phyloP scores from a whole-genome alignment of 148 eudicot genomes.

The Pouteria glomerata region DNA sequence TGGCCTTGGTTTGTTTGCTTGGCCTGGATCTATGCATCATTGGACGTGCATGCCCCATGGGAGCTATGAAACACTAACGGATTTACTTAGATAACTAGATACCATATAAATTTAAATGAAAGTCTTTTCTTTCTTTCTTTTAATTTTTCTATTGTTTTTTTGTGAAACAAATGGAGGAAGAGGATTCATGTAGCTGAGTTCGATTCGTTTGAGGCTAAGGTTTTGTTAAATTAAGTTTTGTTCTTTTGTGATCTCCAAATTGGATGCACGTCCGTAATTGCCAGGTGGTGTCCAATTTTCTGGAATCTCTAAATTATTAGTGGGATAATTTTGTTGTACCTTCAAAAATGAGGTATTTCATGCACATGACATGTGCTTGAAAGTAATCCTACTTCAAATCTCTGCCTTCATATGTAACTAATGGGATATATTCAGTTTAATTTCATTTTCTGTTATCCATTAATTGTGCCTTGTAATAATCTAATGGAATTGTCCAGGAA shows the following conservation, averaged over 20 bases:
- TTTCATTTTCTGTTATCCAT: not conserved
- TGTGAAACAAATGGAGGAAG: no score
- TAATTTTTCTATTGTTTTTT: no score
- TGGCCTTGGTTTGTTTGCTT: not conserved
- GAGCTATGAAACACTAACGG: not conserved
- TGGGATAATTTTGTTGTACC: not conserved
- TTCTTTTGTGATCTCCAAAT: not conserved
- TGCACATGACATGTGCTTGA: not conserved
- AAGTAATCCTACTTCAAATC: not conserved
- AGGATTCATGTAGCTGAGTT: no score
- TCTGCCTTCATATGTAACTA: not conserved
- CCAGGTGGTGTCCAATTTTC: constrained; percentile 1
- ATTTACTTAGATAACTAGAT: no score
- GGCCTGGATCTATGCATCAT: not conserved
- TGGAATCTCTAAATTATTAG: not conserved
- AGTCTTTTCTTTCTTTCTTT: not conserved
- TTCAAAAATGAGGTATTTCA: not conserved
- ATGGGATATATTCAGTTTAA: not conserved
- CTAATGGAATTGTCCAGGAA: constrained; percentile 47
- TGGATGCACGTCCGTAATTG: not conserved
- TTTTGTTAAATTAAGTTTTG: no score
- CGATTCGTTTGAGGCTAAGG: no score
- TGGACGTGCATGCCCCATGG: not conserved
- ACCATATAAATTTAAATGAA: not conserved
- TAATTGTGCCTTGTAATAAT: not conserved